Evolutionary conservation across 2,329 filamentous ascomycete species (phyloP).

Genomic region (Aspergillus luchuensis): DNA sequence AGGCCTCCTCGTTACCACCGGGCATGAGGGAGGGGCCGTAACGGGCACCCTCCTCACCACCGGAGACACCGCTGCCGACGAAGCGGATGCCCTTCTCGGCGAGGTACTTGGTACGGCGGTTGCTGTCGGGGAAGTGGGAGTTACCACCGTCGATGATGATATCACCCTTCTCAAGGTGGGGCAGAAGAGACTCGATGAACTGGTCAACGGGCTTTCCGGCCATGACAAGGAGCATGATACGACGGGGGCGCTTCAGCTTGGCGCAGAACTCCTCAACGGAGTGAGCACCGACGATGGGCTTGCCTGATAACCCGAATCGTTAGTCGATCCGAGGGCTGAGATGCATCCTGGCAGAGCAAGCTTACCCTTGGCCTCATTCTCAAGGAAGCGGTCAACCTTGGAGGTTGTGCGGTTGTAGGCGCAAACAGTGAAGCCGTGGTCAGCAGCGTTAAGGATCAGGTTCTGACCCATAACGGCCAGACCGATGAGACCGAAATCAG

Average conservation of each 20-base stretch:
- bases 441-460: slow-evolving; percentile 85
- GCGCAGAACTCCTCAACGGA: slow-evolving; percentile 89
- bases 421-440: slow-evolving; percentile 93
- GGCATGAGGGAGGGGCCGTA: slow-evolving; percentile 98
- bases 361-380: slow-evolving; percentile 81
- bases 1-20: slow-evolving; percentile 96
- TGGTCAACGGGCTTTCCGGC: slow-evolving; percentile 96
- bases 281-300: slow-evolving; percentile 92
- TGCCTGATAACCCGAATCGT: slow-evolving; percentile 56
- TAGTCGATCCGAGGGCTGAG: neutral
- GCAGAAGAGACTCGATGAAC: slow-evolving; percentile 95
- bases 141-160: slow-evolving; percentile 99
- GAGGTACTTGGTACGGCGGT: slow-evolving; percentile 93
- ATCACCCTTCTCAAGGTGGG: slow-evolving; percentile 79
- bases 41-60: slow-evolving; percentile 98
- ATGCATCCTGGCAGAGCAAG: neutral
- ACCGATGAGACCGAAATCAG: slow-evolving; percentile 90
- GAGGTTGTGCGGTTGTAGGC: slow-evolving; percentile 98
- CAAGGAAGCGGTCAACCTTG: slow-evolving; percentile 95
- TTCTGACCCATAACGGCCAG: slow-evolving; percentile 90
- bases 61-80: slow-evolving; percentile 95
- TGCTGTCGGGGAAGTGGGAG: slow-evolving; percentile 98
- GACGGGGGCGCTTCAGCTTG: slow-evolving; percentile 96
- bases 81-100: slow-evolving; percentile 85
- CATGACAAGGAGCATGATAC: slow-evolving; percentile 99